Base-by-base conservation (phyloP, 768 basidiomycete species). In the Arthromyces matolae region DNA sequence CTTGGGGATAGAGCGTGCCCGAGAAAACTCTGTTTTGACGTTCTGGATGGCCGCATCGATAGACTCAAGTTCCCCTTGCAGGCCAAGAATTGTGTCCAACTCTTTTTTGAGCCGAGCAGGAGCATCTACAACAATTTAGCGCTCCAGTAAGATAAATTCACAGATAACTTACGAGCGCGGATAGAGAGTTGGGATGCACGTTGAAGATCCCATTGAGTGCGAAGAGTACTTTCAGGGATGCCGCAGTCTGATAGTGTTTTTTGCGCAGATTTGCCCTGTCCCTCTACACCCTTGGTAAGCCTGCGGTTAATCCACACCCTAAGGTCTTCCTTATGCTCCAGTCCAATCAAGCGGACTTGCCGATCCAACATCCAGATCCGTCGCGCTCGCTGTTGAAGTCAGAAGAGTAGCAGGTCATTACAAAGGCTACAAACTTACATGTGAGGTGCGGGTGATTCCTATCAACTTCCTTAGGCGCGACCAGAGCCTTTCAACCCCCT, bases 331-430 rank as follows among this genome's bases (percentile, higher is more conserved):
- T 50, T 49, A 3, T 63, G 48, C 8, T 67, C 63, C 0, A 20
- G 12, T 0, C 59, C 63, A 16, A 73, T 62, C 1, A 53, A 55
- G 0, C 42, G 38, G 0, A 61, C 58, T 14, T 69, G 66, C 2
- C 60, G 57, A 40, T 73, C 69, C 9, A 73, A 51, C 0, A 70
- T 37, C 63, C 66, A 72, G 0, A 70, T 56, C 1, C 63, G 59
- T 1, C 57, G 42, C 4, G 57, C 51, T 13, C 54, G 51, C 67
- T 50, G n/a, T 13, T 33, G 18, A 28, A 5, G 12, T 1, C 35
- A 23, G 8, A 18, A n/a, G 14, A 20, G 38, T 27, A 7, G 20
- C 18, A 16, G 14, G 42, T 13, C 7, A 24, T 14, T 8, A 39
- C 35, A 36, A 36, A 4, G 14, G 8, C 36, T 7, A 9, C 14